Evolutionary conservation across 805 yeast genomes (phyloP), one percentile per base, ranked within the genome.

Genomic region (Candida odintsovae): DNA sequence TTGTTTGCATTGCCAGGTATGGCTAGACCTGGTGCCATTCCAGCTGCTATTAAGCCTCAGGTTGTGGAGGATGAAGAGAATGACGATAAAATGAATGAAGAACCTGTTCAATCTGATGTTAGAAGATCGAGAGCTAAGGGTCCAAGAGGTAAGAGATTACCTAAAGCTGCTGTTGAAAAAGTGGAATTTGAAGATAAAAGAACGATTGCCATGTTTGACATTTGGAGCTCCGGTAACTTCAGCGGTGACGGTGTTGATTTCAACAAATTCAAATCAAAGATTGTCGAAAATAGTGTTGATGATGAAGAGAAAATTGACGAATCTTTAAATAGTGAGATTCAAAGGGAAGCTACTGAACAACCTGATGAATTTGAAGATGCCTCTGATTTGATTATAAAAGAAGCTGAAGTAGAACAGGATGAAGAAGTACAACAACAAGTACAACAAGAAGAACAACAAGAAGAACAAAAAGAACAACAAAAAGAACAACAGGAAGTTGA

Each of bases 131-230:
- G 92, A 56, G 83, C 82, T 1, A 81, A 69, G 53, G 94, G 92
- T 0, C 95, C 95, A 40, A 72, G 78, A 50, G 90, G 90, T 0
- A 76, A 87, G 50, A 80, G 78, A 55, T 64, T 84, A 44, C 94
- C 94, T 0, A 73, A 70, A 46, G 63, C 70, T n/a, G 76, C 81
- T 12, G 69, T 72, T 19, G 62, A 49, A 10, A 51, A 44, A 11
- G 60, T 54, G 16, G 55, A 50, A 29, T 42, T 51, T 18, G 55
- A 51, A 2, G 64, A 59, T 43, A 56, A 53, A 43, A 56, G 64
- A 50, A 38, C 11, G n/a, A 46, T 59, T 20, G 42, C 38, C 10
- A 48, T 56, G 28, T 42, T 52, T 41, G 55, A 52, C 38, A 29
- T 56, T 23, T 57, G 61, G 63, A 28, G 49, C 16, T 38, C 45